Evolutionary conservation across 257 asterid species (phyloP).

Genomic region (Ajuga chamaepitys): DNA sequence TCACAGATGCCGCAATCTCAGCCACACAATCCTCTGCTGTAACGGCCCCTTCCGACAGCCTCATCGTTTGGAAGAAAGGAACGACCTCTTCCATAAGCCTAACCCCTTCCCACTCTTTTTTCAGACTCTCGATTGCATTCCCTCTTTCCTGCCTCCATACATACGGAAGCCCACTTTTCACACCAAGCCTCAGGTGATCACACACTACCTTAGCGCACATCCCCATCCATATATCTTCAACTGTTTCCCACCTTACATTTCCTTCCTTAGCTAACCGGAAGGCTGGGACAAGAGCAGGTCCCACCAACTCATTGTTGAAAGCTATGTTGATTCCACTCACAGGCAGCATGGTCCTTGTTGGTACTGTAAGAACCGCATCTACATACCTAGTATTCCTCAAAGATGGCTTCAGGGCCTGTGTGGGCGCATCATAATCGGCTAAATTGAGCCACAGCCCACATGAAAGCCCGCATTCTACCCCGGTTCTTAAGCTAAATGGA

Average conservation of each 20-base stretch:
- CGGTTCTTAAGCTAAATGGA: slow-evolving; percentile 83
- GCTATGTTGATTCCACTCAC: slow-evolving; percentile 78
- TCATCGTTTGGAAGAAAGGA: slow-evolving; percentile 78
- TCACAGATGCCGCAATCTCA: slow-evolving; percentile 71
- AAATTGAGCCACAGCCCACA: slow-evolving; percentile 91
- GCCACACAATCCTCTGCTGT: slow-evolving; percentile 72
- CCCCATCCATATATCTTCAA: slow-evolving; percentile 87
- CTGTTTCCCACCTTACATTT: slow-evolving; percentile 82
- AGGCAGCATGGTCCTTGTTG: slow-evolving; percentile 62
- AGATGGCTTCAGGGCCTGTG: slow-evolving; percentile 71
- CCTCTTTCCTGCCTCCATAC: slow-evolving; percentile 92
- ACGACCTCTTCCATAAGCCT: slow-evolving; percentile 85
- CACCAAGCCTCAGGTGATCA: slow-evolving; percentile 74
- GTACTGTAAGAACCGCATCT: slow-evolving; percentile 82
- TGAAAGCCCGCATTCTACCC: slow-evolving; percentile 80
- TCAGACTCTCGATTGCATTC: slow-evolving; percentile 64
- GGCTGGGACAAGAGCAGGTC: slow-evolving; percentile 77
- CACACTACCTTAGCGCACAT: slow-evolving; percentile 84
- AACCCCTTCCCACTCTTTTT: slow-evolving; percentile 98
- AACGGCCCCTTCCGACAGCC: slow-evolving; percentile 40
- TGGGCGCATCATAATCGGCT: slow-evolving; percentile 90
- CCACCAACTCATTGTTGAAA: slow-evolving; percentile 63
- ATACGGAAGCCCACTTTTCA: slow-evolving; percentile 85
- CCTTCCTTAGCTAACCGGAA: slow-evolving; percentile 79
- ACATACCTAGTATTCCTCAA: slow-evolving; percentile 65